Conservation (phyloP, 2,329 filamentous ascomycete species). For the Calonectria crousiana region DNA sequence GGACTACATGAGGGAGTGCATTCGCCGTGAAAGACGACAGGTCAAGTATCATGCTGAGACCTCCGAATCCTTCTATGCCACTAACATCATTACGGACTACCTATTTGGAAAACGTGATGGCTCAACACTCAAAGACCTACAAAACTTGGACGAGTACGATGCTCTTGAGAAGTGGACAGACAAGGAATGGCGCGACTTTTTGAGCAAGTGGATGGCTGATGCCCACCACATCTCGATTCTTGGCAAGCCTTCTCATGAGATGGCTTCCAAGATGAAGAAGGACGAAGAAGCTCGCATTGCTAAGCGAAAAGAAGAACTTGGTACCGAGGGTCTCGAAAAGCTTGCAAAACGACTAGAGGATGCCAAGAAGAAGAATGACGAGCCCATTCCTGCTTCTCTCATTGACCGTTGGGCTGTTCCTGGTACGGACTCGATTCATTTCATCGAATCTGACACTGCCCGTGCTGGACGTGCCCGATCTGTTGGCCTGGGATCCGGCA, state of each 20-base stretch:
- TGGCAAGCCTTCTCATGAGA: conserved; percentile 83
- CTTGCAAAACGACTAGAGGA: conserved; percentile 81
- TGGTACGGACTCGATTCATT: conserved; percentile 90
- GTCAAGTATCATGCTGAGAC: conserved; percentile 87
- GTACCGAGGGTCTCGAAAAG: conserved; percentile 82
- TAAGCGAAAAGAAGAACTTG: conserved; percentile 82
- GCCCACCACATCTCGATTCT: conserved; percentile 90
- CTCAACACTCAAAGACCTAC: conserved; percentile 75
- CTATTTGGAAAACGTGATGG: conserved; percentile 90
- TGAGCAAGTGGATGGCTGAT: conserved; percentile 87
- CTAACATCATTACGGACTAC: conserved; percentile 90
- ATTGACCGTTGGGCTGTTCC: conserved; percentile 87
- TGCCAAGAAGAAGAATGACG: conserved; percentile 90
- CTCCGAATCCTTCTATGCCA: conserved; percentile 83
- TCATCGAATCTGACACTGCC: conserved; percentile 89
- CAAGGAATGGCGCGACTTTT: conserved; percentile 83
- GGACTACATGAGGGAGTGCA: conserved; percentile 89
- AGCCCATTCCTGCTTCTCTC: conserved; percentile 84
- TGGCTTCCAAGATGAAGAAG: conserved; percentile 84
- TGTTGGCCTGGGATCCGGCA: conserved; percentile 75
- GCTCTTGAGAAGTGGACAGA: conserved; percentile 84
- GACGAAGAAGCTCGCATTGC: conserved; percentile 85
- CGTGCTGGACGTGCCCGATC: conserved; percentile 82
- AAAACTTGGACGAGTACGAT: conserved; percentile 71
- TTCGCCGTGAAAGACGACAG: conserved; percentile 83